Evolutionary conservation across 768 basidiomycete genomes (phyloP).

Genomic region (Erythrobasidium yunnanense): DNA sequence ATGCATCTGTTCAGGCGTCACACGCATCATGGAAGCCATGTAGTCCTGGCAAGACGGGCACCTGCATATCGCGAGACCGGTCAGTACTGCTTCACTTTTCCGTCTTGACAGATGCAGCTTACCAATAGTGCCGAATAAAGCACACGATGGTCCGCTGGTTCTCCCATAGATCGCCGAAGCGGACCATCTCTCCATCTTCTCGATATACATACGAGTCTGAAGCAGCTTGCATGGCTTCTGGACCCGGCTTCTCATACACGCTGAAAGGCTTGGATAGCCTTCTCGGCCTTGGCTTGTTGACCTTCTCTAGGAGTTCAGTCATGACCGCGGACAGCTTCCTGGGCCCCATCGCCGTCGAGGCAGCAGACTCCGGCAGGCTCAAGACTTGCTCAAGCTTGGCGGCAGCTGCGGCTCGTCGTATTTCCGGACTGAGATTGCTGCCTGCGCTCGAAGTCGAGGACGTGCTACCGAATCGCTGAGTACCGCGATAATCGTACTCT

Average conservation of each 20-base stretch:
- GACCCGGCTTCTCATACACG: background rate
- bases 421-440: too few relatives aligned
- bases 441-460: too few relatives aligned
- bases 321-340: background rate
- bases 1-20: constrained; percentile 12
- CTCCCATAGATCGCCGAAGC: constrained; percentile 20
- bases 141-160: constrained; percentile 20
- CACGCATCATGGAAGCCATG: constrained; percentile 11
- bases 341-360: too few relatives aligned
- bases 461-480: too few relatives aligned
- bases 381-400: too few relatives aligned
- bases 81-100: background rate
- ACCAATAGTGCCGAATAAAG: constrained; percentile 27
- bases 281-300: background rate
- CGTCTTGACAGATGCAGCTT: background rate
- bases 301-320: background rate
- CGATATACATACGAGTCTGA: background rate
- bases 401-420: too few relatives aligned
- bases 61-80: background rate
- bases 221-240: background rate
- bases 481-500: too few relatives aligned
- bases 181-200: background rate
- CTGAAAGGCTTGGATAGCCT: background rate
- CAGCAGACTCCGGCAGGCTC: too few relatives aligned
- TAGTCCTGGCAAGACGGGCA: constrained; percentile 25